A percentile compares a stretch with the other conserved stretches of the same genome.
Conservation (phyloP, 352 stramenopile genomes). For the Elongisporangium senticosum region DNA sequence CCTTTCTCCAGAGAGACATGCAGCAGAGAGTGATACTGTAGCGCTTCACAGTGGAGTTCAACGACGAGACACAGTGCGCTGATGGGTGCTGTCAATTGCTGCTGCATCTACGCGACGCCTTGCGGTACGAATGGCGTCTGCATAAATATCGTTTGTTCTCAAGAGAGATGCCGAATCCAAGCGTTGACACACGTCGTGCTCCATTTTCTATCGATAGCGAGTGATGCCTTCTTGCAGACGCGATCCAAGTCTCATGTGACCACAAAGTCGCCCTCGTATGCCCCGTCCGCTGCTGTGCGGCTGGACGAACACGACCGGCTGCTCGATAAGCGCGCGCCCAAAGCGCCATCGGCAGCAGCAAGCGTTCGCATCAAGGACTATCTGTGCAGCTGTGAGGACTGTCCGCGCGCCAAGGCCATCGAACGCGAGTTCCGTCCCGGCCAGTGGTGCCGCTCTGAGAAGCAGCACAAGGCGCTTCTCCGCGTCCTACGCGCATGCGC, state of each 20-base stretch:
- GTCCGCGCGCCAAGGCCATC: conserved; percentile 41
- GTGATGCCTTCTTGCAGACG: neutral
- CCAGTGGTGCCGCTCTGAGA: neutral
- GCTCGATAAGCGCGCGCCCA: neutral
- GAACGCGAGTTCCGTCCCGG: conserved; percentile 24
- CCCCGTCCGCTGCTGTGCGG: neutral
- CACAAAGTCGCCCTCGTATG: neutral
- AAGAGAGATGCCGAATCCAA: neutral
- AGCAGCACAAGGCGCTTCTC: conserved; percentile 28
- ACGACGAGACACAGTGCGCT: neutral
- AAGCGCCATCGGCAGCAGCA: conserved; percentile 4
- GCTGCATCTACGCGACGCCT: conserved; percentile 5
- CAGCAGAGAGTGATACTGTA: neutral
- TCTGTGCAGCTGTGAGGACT: conserved; percentile 59
- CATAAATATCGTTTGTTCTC: neutral
- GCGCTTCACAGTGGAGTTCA: neutral
- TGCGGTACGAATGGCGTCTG: conserved; percentile 6
- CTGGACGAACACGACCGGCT: neutral
- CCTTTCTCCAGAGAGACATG: neutral
- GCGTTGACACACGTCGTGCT: neutral
- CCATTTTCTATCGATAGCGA: neutral
- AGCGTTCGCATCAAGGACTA: conserved; percentile 43
- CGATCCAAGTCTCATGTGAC: neutral
- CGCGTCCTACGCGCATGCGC: conserved; percentile 53
- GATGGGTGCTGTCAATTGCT: conserved; percentile 19